Evolutionary conservation across 2,329 filamentous ascomycete genomes (phyloP).

Genomic region (Periconia macrospinosa): DNA sequence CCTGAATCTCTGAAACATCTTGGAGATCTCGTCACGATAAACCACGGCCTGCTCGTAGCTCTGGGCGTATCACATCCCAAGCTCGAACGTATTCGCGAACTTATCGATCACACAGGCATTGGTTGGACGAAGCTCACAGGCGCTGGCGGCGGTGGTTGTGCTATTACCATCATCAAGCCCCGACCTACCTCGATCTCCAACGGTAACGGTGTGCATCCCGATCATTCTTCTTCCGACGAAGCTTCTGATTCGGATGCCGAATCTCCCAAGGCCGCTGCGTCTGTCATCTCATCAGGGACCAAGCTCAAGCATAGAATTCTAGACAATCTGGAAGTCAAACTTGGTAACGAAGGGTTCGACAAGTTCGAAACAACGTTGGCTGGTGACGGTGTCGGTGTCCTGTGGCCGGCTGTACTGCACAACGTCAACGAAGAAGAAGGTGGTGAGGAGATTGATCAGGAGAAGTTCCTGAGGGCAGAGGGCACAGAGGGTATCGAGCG

Average conservation of each 20-base stretch:
- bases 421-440: slow-evolving; percentile 81
- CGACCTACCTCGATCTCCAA: slow-evolving; percentile 45
- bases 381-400: slow-evolving; percentile 88
- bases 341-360: slow-evolving; percentile 66
- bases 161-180: slow-evolving; percentile 84
- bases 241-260: slow-evolving; percentile 20
- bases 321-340: slow-evolving; percentile 63
- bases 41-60: slow-evolving; percentile 88
- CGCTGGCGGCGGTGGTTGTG: slow-evolving; percentile 92
- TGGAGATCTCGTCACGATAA: slow-evolving; percentile 88
- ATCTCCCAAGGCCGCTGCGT: slow-evolving; percentile 25
- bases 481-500: slow-evolving; percentile 84
- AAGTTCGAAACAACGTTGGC: slow-evolving; percentile 89
- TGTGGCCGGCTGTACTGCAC: slow-evolving; percentile 89
- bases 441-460: slow-evolving; percentile 89
- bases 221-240: slow-evolving; percentile 11
- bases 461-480: slow-evolving; percentile 81
- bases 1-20: slow-evolving; percentile 69
- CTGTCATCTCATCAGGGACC: slow-evolving; percentile 34
- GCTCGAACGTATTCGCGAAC: slow-evolving; percentile 85
- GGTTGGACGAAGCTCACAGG: slow-evolving; percentile 98
- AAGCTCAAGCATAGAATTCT: slow-evolving; percentile 50
- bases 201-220: slow-evolving; percentile 41
- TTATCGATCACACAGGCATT: slow-evolving; percentile 79
- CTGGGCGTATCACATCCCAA: slow-evolving; percentile 93